Evolutionary conservation across 257 asterid species (phyloP).

Genomic region (Solanum pimpinellifolium): DNA sequence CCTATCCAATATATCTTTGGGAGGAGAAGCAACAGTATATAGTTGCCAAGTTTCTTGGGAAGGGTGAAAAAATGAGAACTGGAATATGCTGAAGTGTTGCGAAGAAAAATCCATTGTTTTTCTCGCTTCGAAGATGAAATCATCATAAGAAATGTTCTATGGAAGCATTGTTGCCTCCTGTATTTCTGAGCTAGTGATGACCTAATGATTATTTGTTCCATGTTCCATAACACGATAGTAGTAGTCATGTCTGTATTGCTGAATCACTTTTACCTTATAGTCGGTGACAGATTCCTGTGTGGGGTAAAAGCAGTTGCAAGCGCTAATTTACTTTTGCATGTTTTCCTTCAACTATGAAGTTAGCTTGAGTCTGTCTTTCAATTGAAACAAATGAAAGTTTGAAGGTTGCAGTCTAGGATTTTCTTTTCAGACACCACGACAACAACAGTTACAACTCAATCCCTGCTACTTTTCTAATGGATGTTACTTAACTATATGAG

Average conservation of each 20-base stretch:
- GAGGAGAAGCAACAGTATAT: background rate
- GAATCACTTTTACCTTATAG: background rate
- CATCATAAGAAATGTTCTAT: background rate
- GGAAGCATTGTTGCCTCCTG: background rate
- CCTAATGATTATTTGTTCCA: background rate
- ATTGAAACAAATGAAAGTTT: background rate
- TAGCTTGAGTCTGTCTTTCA: background rate
- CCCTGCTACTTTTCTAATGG: background rate
- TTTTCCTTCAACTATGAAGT: background rate
- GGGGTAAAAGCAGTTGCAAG: background rate
- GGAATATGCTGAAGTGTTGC: background rate
- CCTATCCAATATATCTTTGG: background rate
- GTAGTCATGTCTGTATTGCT: background rate
- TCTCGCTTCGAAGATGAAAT: background rate
- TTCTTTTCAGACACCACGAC: background rate
- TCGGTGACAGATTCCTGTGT: background rate
- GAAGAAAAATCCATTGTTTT: background rate
- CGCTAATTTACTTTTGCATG: background rate
- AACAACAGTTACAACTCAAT: background rate
- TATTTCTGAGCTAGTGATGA: background rate
- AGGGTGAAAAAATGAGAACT: background rate
- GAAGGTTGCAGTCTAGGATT: background rate
- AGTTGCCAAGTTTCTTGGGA: background rate
- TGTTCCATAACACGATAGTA: background rate
- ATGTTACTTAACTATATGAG: background rate